Evolutionary conservation across 192 early-diverging fungal species (phyloP).

Genomic region (Backusella luteola): DNA sequence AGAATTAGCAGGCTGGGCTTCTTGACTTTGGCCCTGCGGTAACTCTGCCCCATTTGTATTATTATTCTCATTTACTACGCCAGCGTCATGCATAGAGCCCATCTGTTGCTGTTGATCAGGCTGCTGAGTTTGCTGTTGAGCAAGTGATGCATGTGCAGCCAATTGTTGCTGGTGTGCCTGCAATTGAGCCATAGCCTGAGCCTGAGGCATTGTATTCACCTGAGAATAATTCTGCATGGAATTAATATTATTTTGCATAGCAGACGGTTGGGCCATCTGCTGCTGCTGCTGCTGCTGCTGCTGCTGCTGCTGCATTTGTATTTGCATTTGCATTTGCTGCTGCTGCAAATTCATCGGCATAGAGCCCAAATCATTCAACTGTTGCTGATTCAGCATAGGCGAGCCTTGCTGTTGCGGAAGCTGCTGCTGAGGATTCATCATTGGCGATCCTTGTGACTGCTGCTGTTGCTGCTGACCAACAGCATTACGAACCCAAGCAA

Average conservation of each 20-base stretch:
- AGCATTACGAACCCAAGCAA: slow-evolving; percentile 43
- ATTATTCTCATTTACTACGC: background rate
- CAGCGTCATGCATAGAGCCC: background rate
- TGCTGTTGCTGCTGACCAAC: slow-evolving; percentile 12
- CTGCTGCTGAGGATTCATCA: slow-evolving; percentile 9
- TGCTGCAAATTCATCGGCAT: slow-evolving; percentile 7
- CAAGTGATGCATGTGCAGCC: slow-evolving; percentile 3
- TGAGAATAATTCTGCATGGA: slow-evolving; percentile 6
- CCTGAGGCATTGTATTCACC: background rate
- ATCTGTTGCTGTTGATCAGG: slow-evolving; percentile 10
- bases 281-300: slow-evolving; percentile 13
- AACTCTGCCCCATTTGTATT: background rate
- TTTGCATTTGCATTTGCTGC: slow-evolving; percentile 3
- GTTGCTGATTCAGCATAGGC: background rate
- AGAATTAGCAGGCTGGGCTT: background rate
- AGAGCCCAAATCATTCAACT: background rate
- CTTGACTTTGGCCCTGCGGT: background rate
- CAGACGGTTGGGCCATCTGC: slow-evolving; percentile 5
- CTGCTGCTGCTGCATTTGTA: slow-evolving; percentile 10
- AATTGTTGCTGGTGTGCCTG: slow-evolving; percentile 15
- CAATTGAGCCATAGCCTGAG: slow-evolving; percentile 2
- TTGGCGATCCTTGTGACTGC: slow-evolving; percentile 7
- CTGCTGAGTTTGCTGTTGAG: slow-evolving; percentile 8
- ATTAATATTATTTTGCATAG: background rate
- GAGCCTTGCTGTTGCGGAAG: slow-evolving; percentile 11